Conservation (phyloP, 1,139 yeast genomes). For the Arxiozyma telluris region DNA sequence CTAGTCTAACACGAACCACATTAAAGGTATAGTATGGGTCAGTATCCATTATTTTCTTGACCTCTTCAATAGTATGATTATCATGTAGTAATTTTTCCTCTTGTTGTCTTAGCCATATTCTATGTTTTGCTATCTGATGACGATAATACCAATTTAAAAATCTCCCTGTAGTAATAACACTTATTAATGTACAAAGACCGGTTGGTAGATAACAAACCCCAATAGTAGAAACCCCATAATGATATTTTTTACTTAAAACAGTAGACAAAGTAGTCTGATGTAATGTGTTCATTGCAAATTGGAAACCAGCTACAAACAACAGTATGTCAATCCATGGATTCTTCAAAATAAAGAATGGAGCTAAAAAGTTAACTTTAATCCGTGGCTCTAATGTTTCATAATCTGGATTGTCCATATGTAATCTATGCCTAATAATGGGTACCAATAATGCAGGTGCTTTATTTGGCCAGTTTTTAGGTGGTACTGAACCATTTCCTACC, state of each 20-base stretch:
- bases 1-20: slow-evolving; percentile 43
- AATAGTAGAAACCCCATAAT: slow-evolving; percentile 42
- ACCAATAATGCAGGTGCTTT: slow-evolving; percentile 37
- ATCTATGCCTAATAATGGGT: slow-evolving; percentile 18
- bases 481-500: slow-evolving; percentile 58
- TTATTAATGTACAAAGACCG: slow-evolving; percentile 50
- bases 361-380: slow-evolving; percentile 34
- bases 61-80: slow-evolving; percentile 16
- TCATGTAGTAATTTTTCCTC: slow-evolving; percentile 22
- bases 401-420: slow-evolving; percentile 30
- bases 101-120: slow-evolving; percentile 18
- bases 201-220: slow-evolving; percentile 58
- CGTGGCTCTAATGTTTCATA: slow-evolving; percentile 27
- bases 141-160: slow-evolving; percentile 40
- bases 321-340: slow-evolving; percentile 32
- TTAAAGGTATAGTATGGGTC: slow-evolving; percentile 30
- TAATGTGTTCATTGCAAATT: slow-evolving; percentile 63
- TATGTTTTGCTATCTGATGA: slow-evolving; percentile 16
- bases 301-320: slow-evolving; percentile 48
- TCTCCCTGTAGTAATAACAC: slow-evolving; percentile 42
- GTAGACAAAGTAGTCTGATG: slow-evolving; percentile 57
- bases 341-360: slow-evolving; percentile 38
- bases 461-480: slow-evolving; percentile 36
- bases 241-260: slow-evolving; percentile 40
- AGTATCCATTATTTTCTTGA: slow-evolving; percentile 16